Conservation (phyloP, 106 monocot genomes). For the Amphibolis antarctica region DNA sequence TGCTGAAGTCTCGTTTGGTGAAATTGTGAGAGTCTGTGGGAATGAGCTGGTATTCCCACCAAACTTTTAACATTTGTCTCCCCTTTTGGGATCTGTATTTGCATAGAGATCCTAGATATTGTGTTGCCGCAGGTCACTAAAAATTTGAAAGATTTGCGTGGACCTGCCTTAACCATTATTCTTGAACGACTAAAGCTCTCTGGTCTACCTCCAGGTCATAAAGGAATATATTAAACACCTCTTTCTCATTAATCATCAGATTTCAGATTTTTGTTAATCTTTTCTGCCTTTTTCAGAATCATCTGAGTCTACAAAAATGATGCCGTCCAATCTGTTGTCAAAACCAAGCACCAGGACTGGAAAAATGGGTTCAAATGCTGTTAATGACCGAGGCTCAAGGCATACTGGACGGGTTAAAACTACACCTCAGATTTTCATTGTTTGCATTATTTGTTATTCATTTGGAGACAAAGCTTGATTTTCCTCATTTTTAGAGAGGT, state of each 20-base stretch:
- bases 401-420: constrained; percentile 37
- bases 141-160: constrained; percentile 67
- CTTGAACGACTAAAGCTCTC: constrained; percentile 60
- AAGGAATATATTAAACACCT: neutral
- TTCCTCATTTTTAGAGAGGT: constrained; percentile 32
- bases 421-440: constrained; percentile 16
- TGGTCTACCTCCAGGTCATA: constrained; percentile 41
- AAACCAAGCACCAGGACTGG: constrained; percentile 44
- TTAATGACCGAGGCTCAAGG: constrained; percentile 44
- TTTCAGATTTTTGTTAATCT: neutral
- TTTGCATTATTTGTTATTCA: neutral
- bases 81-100: neutral
- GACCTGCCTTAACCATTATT: constrained; percentile 65
- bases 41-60: constrained; percentile 60
- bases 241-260: neutral
- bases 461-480: neutral
- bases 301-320: constrained; percentile 32
- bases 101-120: neutral
- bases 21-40: constrained; percentile 65
- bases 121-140: constrained; percentile 44
- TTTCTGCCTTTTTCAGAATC: constrained; percentile 32
- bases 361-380: constrained; percentile 36
- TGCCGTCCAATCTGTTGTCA: constrained; percentile 26
- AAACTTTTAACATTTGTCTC: neutral
- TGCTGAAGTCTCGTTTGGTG: constrained; percentile 68